These are phyloP conservation scores for Elongisporangium senticosum DNA, from an alignment of 352 stramenopile species.

Conservation along the genomic window DNA sequence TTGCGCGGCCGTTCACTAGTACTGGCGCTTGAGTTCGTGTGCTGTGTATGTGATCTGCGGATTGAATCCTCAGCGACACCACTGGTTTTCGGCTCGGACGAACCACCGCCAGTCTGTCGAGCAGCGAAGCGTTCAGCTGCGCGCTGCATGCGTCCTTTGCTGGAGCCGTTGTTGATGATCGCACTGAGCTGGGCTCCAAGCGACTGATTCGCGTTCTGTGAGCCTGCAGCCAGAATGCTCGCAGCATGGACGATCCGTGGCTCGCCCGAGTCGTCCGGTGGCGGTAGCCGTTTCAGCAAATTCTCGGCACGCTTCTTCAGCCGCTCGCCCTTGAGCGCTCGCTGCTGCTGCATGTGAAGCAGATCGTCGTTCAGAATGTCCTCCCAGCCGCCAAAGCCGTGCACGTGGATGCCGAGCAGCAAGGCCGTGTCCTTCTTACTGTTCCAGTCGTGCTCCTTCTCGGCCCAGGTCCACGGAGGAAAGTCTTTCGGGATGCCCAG, in stretches of 20 bases:
- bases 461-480: slow-evolving; percentile 63
- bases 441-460: slow-evolving; percentile 82
- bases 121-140: slow-evolving; percentile 56
- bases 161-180: slow-evolving; percentile 40
- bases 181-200: slow-evolving; percentile 66
- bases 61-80: slow-evolving; percentile 33
- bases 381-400: slow-evolving; percentile 84
- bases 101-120: slow-evolving; percentile 31
- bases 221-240: slow-evolving; percentile 24
- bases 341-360: slow-evolving; percentile 74
- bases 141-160: slow-evolving; percentile 50
- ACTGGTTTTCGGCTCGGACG: background rate
- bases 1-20: slow-evolving; percentile 26
- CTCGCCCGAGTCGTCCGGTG: slow-evolving; percentile 51
- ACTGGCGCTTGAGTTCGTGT: slow-evolving; percentile 12
- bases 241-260: slow-evolving; percentile 56
- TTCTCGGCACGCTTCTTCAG: slow-evolving; percentile 84
- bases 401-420: slow-evolving; percentile 77
- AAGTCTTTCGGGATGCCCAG: slow-evolving; percentile 65
- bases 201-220: slow-evolving; percentile 43
- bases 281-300: slow-evolving; percentile 63
- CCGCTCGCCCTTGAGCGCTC: slow-evolving; percentile 74
- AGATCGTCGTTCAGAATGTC: slow-evolving; percentile 81
- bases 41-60: slow-evolving; percentile 23
- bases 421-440: slow-evolving; percentile 72